Evolutionary conservation across 495 filamentous ascomycete genomes (phyloP), one percentile per base, ranked within the genome.

Genomic region (Hyaloscypha finlandica): DNA sequence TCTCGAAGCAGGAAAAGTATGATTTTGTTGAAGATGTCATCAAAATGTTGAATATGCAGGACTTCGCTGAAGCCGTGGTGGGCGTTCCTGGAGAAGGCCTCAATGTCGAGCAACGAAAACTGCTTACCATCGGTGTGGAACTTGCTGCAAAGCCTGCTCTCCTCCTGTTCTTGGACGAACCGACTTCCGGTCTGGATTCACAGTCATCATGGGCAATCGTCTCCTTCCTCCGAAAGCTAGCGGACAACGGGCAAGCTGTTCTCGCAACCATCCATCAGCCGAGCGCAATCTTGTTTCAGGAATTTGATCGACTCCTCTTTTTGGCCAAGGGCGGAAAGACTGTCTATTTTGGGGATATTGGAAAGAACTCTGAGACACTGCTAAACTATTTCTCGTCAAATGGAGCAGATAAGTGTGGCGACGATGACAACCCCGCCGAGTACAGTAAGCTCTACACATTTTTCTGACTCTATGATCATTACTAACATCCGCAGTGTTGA

Each of bases 251-350:
- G 11, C 92, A 96, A 75, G 91, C 93, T 35, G 89, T 97, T 75
- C 84, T 97, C 16, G 94, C 92, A 75, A 97, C 93, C 8, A 97
- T 98, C 68, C 94, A 98, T 77, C 94, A 98, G 71, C 93, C 93
- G 3, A 93, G 90, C 0, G 91, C 92, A 48, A 90, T 94, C 78
- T 82, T 98, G 52, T 95, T 98, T 81, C 88, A 96, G 74, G 86
- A 91, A 63, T 98, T 98, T 72, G 94, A 98, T 73, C 86, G 90
- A 12, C 81, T 98, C 6, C 77, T 92, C 2, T 89, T 93, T 71
- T 77, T 92, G n/a, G 87, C 86, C 8, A 83, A 79, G n/a, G 91
- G 90, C 65, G 92, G 92, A 42, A 84, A 80, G 71, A 89, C 90
- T 2, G 89, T 94, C n/a, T 93, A 94, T 76, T 94, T 92, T 74